These are phyloP conservation scores for Nectriaceae sp. DNA, from an alignment of 2,329 filamentous ascomycete species.

Conservation along the genomic window DNA sequence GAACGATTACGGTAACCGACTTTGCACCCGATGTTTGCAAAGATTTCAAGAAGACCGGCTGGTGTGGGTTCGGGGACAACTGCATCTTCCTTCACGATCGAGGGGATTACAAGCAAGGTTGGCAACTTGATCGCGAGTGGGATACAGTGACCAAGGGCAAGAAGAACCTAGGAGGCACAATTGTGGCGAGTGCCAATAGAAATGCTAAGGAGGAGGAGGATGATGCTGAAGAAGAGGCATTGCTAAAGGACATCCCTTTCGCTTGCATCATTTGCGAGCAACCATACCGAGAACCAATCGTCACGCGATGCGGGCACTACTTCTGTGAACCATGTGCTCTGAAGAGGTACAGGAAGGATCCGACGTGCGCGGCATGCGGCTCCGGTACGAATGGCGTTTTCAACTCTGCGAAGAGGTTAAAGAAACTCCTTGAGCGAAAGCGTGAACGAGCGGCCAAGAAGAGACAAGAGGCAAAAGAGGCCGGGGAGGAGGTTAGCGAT, in stretches of 20 bases:
- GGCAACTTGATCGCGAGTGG: slow-evolving; percentile 95
- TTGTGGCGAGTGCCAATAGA: slow-evolving; percentile 61
- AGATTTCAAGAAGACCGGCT: slow-evolving; percentile 73
- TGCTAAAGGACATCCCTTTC: slow-evolving; percentile 85
- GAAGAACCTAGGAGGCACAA: slow-evolving; percentile 61
- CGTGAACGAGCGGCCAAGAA: slow-evolving; percentile 60
- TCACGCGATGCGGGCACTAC: slow-evolving; percentile 93
- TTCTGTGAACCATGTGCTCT: slow-evolving; percentile 92
- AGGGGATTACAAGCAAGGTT: slow-evolving; percentile 85
- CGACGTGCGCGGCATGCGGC: slow-evolving; percentile 83
- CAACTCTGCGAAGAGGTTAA: slow-evolving; percentile 81
- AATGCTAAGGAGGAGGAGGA: slow-evolving; percentile 39
- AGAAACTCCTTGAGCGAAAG: slow-evolving; percentile 77
- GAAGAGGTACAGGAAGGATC: slow-evolving; percentile 82
- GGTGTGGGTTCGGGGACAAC: slow-evolving; percentile 39
- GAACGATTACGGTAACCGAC: slow-evolving; percentile 87
- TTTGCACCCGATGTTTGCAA: slow-evolving; percentile 95
- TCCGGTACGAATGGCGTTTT: slow-evolving; percentile 87
- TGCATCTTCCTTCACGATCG: slow-evolving; percentile 76
- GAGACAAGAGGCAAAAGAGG: slow-evolving; percentile 54
- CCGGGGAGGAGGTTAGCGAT: slow-evolving; percentile 51
- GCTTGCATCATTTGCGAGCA: slow-evolving; percentile 84
- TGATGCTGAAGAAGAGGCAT: slow-evolving; percentile 63
- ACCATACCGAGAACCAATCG: slow-evolving; percentile 75
- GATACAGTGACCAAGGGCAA: slow-evolving; percentile 77